Evolutionary conservation across 306 rosid genomes (phyloP), one percentile per base, ranked within the genome.

Genomic region (Oxytropis ochrocephala): DNA sequence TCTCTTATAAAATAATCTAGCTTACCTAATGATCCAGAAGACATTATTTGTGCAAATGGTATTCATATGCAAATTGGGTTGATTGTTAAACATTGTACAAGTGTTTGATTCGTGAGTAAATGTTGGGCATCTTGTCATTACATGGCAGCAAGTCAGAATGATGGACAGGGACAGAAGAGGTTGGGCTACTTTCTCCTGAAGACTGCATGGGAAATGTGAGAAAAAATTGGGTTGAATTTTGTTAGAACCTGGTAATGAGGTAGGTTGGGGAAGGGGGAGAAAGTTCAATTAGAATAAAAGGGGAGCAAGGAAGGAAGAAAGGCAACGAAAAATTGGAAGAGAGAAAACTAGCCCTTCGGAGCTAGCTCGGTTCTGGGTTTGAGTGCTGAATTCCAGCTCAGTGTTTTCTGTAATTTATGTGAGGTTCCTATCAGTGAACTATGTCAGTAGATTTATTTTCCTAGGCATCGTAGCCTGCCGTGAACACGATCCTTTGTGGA

Each of bases 381-480:
- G 16, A 16, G 18, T 64, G 19, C 14, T 64, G 17, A 10, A 44
- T 67, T 53, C 17, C 74, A 46, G 41, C 16, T 35, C 14, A 46
- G 53, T 56, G 24, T 44, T 55, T 46, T 65, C 52, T 33, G 32
- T 65, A 55, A 55, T 44, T 21, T 66, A 30, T 58, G 46, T n/a
- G 78, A 54, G 51, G 50, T 54, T 54, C 47, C 49, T 44, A 44
- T 75, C 60, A 55, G 55, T 21, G 6, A 61, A 33, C 46, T 50
- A 36, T 74, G 75, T 18, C 44, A 47, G 18, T 33, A 19, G 48
- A 11, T 33, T 71, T 35, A 24, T 41, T 59, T 65, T 52, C 75
- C 29, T 78, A 50, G n/a, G n/a, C n/a, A n/a, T n/a, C n/a, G n/a
- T n/a, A n/a, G 58, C 69, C 55, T 74, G 75, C 53, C 69, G 49